Conservation (phyloP, 73 alveolate genomes). For the Paramecium primaurelia region DNA sequence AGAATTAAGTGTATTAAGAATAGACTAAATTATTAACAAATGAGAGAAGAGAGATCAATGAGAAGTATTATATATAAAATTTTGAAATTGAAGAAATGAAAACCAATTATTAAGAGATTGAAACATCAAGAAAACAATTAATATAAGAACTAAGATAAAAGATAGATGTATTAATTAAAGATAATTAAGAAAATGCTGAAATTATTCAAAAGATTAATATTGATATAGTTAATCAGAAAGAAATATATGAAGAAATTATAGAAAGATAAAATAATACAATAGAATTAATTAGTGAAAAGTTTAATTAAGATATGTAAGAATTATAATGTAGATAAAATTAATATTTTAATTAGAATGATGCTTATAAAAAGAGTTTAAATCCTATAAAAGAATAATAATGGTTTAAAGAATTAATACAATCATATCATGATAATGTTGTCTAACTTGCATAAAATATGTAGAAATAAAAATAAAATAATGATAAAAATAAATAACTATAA, state of each 20-base stretch:
- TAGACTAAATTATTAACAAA: neutral
- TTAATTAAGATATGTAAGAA: neutral
- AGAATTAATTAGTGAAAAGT: conserved; percentile 12
- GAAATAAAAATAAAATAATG: neutral
- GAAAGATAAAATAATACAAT: neutral
- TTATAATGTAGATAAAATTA: neutral
- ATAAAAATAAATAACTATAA: neutral
- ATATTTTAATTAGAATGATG: conserved; percentile 35
- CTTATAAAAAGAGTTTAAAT: conserved; percentile 19
- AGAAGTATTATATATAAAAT: neutral
- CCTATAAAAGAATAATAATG: conserved; percentile 10
- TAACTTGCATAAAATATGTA: neutral
- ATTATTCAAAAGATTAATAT: neutral
- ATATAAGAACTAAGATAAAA: conserved; percentile 18
- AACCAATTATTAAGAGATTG: neutral
- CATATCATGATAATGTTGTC: conserved; percentile 5
- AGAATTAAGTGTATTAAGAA: neutral
- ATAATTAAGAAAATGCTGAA: conserved; percentile 21
- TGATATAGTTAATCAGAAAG: neutral
- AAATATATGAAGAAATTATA: conserved; percentile 2
- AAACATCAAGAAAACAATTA: neutral
- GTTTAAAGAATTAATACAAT: neutral
- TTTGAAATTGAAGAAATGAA: conserved; percentile 20
- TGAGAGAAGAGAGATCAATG: conserved; percentile 43
- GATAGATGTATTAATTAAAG: neutral